Evolutionary conservation across 1,284 basidiomycete species (phyloP).

Genomic region (Vanrija pseudolonga): DNA sequence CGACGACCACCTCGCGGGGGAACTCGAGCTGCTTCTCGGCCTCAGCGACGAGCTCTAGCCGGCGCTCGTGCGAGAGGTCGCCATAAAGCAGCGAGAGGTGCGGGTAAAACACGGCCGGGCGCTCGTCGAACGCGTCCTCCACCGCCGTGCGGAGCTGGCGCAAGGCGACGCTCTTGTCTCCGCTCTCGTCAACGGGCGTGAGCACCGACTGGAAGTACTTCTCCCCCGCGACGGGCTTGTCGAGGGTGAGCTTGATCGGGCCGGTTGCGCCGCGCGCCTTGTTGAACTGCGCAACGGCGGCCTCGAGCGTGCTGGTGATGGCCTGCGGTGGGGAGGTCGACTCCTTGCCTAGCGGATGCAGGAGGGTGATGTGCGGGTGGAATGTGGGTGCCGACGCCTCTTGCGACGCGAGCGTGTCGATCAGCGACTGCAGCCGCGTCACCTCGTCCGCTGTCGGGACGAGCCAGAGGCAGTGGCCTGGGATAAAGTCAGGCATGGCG

Average conservation of each 20-base stretch:
- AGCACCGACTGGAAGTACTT: conserved; percentile 40
- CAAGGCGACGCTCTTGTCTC: conserved; percentile 3
- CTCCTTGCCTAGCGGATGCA: conserved; percentile 15
- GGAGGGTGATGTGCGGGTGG: conserved; percentile 35
- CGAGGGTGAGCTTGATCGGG: conserved; percentile 2
- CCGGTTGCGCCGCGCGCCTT: neutral
- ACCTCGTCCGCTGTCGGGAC: conserved; percentile 4
- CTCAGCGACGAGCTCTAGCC: conserved; percentile 21
- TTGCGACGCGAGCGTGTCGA: conserved; percentile 9
- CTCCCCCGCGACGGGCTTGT: conserved; percentile 14
- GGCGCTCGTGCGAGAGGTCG: conserved; percentile 15
- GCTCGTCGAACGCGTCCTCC: neutral
- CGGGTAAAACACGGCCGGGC: conserved; percentile 27
- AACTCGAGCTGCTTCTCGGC: conserved; percentile 3
- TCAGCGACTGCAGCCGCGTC: conserved; percentile 8
- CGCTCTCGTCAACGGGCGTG: conserved; percentile 19
- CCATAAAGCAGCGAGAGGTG: conserved; percentile 40
- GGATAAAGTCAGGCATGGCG: neutral
- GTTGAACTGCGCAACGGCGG: neutral
- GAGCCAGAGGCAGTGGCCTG: conserved; percentile 27
- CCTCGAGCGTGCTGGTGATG: neutral
- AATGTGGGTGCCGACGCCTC: conserved; percentile 22
- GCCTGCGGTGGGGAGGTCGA: neutral
- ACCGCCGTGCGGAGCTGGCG: conserved; percentile 14
- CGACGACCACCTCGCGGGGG: conserved; percentile 1